A percentile compares a stretch with the other conserved stretches of the same genome.
Evolutionary conservation across 2,329 filamentous ascomycete species (phyloP).

Genomic region (Sporothrix dimorphospora): DNA sequence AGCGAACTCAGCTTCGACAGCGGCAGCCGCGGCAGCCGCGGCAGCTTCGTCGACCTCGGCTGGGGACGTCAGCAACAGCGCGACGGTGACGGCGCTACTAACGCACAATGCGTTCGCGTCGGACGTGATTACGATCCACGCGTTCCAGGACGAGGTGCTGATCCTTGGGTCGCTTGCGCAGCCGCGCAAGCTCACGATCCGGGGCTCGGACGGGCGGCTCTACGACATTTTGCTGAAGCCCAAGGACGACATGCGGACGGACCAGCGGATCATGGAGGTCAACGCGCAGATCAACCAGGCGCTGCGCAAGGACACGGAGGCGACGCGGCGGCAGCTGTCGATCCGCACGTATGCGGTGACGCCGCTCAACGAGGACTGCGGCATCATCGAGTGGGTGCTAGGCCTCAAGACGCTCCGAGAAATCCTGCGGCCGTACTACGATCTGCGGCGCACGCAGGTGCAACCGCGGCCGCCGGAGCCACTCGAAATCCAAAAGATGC

Average conservation of each 20-base stretch:
- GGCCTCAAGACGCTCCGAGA: constrained; percentile 93
- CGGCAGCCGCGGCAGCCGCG: background rate
- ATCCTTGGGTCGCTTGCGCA: constrained; percentile 91
- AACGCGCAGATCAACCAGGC: constrained; percentile 97
- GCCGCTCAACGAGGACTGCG: constrained; percentile 95
- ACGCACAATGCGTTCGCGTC: constrained; percentile 86
- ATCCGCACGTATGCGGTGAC: constrained; percentile 98
- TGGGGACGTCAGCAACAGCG: constrained; percentile 42
- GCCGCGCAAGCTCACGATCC: constrained; percentile 83
- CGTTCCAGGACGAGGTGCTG: constrained; percentile 84
- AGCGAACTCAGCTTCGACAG: background rate
- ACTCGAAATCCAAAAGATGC: constrained; percentile 62
- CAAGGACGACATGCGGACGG: constrained; percentile 95
- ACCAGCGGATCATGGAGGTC: constrained; percentile 98
- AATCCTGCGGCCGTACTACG: constrained; percentile 59
- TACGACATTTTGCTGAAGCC: constrained; percentile 96
- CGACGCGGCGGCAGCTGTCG: constrained; percentile 85
- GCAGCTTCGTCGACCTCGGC: background rate
- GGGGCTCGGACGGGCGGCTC: constrained; percentile 82
- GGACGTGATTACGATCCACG: constrained; percentile 80
- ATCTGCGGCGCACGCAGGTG: constrained; percentile 72
- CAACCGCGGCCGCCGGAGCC: constrained; percentile 74
- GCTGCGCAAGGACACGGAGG: constrained; percentile 87
- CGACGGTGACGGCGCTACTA: constrained; percentile 48
- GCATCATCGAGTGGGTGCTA: constrained; percentile 98